These are phyloP conservation scores for Guillardia theta DNA, from an alignment of 78 protist genomes.

Conservation along the genomic window DNA sequence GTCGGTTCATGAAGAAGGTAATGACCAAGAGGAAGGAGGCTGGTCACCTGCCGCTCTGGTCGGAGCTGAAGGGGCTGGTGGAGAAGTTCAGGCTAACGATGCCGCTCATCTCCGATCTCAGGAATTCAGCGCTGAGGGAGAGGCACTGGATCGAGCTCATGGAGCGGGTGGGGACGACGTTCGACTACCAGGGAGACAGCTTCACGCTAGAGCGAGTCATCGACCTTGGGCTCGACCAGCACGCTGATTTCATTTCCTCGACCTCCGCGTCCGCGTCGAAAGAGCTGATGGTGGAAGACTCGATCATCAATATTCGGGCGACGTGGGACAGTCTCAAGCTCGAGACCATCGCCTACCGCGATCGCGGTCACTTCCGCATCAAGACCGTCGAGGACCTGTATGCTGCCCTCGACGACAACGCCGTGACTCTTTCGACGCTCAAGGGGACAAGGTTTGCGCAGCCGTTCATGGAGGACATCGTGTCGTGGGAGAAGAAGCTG, in stretches of 20 bases:
- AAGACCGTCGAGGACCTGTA: conserved; percentile 56
- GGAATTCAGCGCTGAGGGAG: conserved; percentile 63
- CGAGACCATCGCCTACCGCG: conserved; percentile 52
- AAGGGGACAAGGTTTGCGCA: conserved; percentile 67
- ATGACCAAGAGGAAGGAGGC: not conserved
- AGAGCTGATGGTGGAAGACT: conserved; percentile 48
- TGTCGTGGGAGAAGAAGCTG: conserved; percentile 79
- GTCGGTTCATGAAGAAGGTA: conserved; percentile 6
- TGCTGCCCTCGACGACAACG: conserved; percentile 69
- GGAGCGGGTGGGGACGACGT: conserved; percentile 52
- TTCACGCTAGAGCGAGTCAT: conserved; percentile 71
- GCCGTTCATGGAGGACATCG: conserved; percentile 63
- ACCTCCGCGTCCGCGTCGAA: conserved; percentile 66
- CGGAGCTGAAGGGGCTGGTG: conserved; percentile 25
- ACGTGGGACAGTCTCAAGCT: conserved; percentile 69
- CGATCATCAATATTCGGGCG: conserved; percentile 40
- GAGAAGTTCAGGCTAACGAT: conserved; percentile 56
- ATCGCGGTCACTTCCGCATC: conserved; percentile 55
- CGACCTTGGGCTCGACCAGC: conserved; percentile 66
- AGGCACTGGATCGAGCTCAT: conserved; percentile 78
- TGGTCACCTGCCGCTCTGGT: not conserved
- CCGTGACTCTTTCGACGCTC: conserved; percentile 59
- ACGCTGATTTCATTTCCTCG: conserved; percentile 50
- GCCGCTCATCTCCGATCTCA: conserved; percentile 71
- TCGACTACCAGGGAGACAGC: conserved; percentile 56